These are phyloP conservation scores for Vinca minor DNA, from an alignment of 257 asterid species.

Conservation along the genomic window DNA sequence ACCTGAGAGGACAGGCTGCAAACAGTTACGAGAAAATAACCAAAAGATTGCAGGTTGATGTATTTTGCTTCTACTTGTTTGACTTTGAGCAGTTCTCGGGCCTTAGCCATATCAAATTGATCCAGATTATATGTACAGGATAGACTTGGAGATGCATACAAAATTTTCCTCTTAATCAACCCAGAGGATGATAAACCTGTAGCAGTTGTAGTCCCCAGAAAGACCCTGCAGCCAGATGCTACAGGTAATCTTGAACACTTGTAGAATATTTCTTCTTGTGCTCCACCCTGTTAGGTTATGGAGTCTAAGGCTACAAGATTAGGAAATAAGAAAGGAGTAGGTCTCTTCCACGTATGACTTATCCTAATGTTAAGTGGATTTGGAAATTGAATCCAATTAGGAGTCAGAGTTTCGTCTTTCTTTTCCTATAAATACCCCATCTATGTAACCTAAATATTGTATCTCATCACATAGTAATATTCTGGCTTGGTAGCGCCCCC, in stretches of 20 bases:
- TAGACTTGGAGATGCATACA: constrained; percentile 74
- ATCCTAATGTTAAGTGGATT: no score
- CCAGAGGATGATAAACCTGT: constrained; percentile 97
- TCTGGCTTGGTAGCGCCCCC: no score
- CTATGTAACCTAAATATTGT: no score
- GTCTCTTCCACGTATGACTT: no score
- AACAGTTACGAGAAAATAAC: constrained; percentile 72
- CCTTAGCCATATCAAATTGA: constrained; percentile 19
- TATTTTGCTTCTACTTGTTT: constrained; percentile 12
- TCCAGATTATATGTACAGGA: constrained; percentile 47
- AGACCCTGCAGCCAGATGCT: constrained; percentile 75
- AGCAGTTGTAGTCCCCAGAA: constrained; percentile 90
- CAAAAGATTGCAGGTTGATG: constrained; percentile 69
- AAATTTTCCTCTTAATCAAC: constrained; percentile 70
- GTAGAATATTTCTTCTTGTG: neutral
- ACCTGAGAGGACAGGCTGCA: constrained; percentile 82
- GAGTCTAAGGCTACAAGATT: no score
- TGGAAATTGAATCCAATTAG: no score
- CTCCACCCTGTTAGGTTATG: no score
- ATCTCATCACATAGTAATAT: no score
- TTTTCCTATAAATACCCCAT: no score
- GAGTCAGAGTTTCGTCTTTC: no score
- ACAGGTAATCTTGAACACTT: constrained; percentile 37
- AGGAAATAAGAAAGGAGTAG: no score
- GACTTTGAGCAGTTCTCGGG: constrained; percentile 17